Evolutionary conservation across 1,284 basidiomycete genomes (phyloP).

Genomic region (Farysia itapuensis): DNA sequence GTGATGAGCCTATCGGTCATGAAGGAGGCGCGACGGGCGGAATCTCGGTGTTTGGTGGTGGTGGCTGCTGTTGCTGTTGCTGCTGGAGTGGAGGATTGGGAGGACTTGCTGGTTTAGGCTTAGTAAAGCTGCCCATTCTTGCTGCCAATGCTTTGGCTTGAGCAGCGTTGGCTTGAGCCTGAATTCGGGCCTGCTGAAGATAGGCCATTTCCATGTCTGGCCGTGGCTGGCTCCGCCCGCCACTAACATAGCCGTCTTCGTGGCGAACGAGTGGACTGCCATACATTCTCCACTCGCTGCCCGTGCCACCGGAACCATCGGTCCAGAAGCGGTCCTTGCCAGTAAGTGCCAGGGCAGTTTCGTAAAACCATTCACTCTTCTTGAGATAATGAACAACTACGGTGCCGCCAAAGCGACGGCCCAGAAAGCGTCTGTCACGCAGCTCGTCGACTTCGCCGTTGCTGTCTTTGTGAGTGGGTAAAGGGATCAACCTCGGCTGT

Average conservation of each 20-base stretch:
- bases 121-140: constrained; percentile 39
- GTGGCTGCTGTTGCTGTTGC: no score
- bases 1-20: no score
- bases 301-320: constrained; percentile 46
- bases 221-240: constrained; percentile 38
- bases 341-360: constrained; percentile 83
- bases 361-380: constrained; percentile 92
- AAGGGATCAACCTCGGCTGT: constrained; percentile 38
- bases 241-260: constrained; percentile 40
- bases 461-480: constrained; percentile 42
- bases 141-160: constrained; percentile 21
- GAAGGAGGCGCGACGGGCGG: no score
- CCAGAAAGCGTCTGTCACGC: constrained; percentile 62
- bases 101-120: constrained; percentile 11
- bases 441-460: constrained; percentile 62
- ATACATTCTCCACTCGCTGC: constrained; percentile 48
- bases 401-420: constrained; percentile 72
- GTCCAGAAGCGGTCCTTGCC: constrained; percentile 69
- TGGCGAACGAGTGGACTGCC: constrained; percentile 48
- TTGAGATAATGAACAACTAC: constrained; percentile 96
- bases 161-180: constrained; percentile 36
- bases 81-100: background rate
- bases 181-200: constrained; percentile 27
- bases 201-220: constrained; percentile 43
- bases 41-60: no score